These are phyloP conservation scores for Boletales sp. DNA, from an alignment of 768 basidiomycete species.

Conservation along the genomic window DNA sequence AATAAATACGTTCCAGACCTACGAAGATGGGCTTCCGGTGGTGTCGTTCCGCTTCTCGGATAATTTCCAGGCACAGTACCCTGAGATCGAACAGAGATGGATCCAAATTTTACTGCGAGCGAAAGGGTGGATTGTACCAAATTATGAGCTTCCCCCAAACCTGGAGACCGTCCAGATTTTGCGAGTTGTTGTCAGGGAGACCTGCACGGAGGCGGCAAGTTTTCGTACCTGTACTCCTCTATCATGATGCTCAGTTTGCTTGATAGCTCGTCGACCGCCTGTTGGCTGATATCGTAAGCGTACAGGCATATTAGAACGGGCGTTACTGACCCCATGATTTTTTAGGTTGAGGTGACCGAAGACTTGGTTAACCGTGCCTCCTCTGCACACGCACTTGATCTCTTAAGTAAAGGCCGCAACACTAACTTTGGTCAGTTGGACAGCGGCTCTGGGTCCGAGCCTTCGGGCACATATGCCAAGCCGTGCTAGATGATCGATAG, in stretches of 20 bases:
- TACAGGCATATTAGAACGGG: neutral
- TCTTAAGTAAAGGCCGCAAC: conserved; percentile 32
- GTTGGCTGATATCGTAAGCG: conserved; percentile 64
- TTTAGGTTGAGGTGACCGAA: conserved; percentile 63
- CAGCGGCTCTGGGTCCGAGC: conserved; percentile 41
- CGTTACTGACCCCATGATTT: neutral
- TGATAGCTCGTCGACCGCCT: conserved; percentile 59
- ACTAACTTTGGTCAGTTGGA: conserved; percentile 43
- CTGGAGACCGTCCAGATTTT: conserved; percentile 52
- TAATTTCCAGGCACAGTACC: conserved; percentile 47
- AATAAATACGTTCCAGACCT: conserved; percentile 27
- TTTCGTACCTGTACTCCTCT: conserved; percentile 17
- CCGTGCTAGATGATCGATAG: conserved; percentile 42
- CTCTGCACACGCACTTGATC: conserved; percentile 49
- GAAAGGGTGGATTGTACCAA: conserved; percentile 58
- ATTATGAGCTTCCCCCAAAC: conserved; percentile 56
- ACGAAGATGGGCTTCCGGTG: conserved; percentile 50
- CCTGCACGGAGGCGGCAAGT: conserved; percentile 46
- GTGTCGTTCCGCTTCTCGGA: conserved; percentile 56
- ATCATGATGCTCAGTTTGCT: conserved; percentile 24
- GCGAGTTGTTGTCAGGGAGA: conserved; percentile 60
- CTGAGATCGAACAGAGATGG: conserved; percentile 56
- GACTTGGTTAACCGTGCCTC: conserved; percentile 46
- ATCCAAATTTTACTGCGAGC: conserved; percentile 48
- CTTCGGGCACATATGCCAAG: conserved; percentile 66